phyloP scores from a whole-genome alignment of 192 early-diverging fungal genomes.

The Anaeromyces robustus region DNA sequence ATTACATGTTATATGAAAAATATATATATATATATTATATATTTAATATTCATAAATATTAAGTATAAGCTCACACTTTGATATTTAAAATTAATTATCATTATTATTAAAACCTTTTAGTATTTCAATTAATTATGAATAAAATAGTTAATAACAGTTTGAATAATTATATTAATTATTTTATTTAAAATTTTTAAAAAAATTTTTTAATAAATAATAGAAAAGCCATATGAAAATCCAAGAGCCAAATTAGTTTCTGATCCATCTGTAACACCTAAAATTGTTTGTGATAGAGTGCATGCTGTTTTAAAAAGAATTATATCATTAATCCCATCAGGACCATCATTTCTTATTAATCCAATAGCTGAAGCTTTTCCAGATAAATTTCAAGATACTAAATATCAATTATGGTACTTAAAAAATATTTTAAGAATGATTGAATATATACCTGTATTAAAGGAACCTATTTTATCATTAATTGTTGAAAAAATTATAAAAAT shows the following conservation, averaged over 20 bases:
- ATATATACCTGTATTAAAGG: slow-evolving; percentile 57
- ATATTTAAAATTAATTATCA: too few species aligned
- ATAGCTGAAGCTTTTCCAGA: slow-evolving; percentile 57
- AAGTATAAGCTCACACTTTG: too few species aligned
- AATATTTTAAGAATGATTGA: slow-evolving; percentile 58
- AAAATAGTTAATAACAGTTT: too few species aligned
- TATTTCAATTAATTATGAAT: too few species aligned
- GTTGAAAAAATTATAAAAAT: slow-evolving; percentile 76
- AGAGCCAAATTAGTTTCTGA: not conserved
- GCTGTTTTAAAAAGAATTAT: slow-evolving; percentile 41
- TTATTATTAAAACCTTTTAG: too few species aligned
- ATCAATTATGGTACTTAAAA: slow-evolving; percentile 50
- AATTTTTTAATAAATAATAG: not conserved
- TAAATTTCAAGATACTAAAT: slow-evolving; percentile 36
- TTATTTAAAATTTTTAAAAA: too few species aligned
- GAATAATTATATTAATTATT: too few species aligned
- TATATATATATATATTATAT: too few species aligned
- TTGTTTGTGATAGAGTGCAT: slow-evolving; percentile 35
- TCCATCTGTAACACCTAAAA: not conserved
- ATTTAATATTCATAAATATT: too few species aligned
- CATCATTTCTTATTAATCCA: slow-evolving; percentile 39
- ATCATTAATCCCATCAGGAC: slow-evolving; percentile 49
- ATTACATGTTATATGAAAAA: too few species aligned
- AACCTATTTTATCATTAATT: slow-evolving; percentile 53
- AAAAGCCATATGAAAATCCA: not conserved